Base-by-base conservation (phyloP, 768 basidiomycete species). In the Lentinus tigrinus region DNA sequence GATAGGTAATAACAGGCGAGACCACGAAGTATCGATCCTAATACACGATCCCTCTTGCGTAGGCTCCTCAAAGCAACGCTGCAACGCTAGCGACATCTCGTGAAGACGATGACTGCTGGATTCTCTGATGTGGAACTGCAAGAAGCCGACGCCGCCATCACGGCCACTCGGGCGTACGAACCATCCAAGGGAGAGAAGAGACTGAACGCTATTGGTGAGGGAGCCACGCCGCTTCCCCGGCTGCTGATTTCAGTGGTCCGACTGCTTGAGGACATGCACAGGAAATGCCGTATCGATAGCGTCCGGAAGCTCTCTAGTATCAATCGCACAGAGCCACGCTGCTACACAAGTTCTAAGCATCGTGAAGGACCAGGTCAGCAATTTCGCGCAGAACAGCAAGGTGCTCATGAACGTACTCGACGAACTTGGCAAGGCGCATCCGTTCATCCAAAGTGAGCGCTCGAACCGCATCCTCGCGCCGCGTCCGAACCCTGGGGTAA, bases 341-440 rank as follows among this genome's bases (percentile, higher is more conserved):
- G 52, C 52, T 3, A 17, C 16, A 6, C 19, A 40, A 3, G 42
- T 19, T 3, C 43, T 53, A 6, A 42, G 40, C 4, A 24, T 53
- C 8, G 42, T 58, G 23, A 43, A 58, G 31, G 50, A 58, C 4
- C 37, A 58, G 24, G 48, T 64, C 8, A 40, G 58, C 43, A 56
- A 52, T 23, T 64, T 64, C 26, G 43, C 40, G n/a, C 49, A 54
- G 36, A 52, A 27, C 39, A 51, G 52, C 27, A 43, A 52, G 9
- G 44, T 56, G 9, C 54, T 72, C 28, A 57, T 72, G 56, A 60
- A 59, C 3, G 65, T 58, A 3, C 57, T 72, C 19, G 65, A 70
- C 28, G 70, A 64, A 23, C 57, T 72, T 8, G 64, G 61, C 14
- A 47, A 57, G 11, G 38, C 69, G n/a, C 70, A 72, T 37, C 68